These are phyloP conservation scores for Drosera spatulata DNA, from an alignment of 179 eudicot genomes.

Conservation along the genomic window DNA sequence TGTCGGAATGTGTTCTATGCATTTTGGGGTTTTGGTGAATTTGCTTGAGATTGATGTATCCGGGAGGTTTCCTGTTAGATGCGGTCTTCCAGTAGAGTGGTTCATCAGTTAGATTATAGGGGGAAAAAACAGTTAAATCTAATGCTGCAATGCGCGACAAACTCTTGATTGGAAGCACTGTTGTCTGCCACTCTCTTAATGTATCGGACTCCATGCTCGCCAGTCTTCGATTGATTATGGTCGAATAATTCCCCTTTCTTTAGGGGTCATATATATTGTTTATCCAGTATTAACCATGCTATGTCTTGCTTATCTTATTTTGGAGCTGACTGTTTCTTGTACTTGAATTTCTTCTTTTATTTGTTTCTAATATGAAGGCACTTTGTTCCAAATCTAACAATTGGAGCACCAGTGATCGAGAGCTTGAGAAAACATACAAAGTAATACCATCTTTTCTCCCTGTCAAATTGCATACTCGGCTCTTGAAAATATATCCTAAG, in stretches of 20 bases:
- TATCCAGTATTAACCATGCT: neutral
- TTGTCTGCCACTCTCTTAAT: too few species aligned
- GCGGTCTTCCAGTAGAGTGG: too few species aligned
- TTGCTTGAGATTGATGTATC: too few species aligned
- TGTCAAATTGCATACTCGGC: neutral
- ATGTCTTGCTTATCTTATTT: too few species aligned
- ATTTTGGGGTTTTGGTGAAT: neutral
- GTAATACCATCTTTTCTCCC: constrained; percentile 28
- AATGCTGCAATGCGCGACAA: too few species aligned
- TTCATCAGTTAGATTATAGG: too few species aligned
- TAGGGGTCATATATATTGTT: neutral
- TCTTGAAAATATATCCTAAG: neutral
- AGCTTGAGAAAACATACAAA: constrained; percentile 84
- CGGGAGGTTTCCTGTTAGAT: too few species aligned
- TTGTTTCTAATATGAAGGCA: constrained; percentile 43
- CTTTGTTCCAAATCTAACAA: constrained; percentile 91
- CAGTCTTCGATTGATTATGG: too few species aligned
- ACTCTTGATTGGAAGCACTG: too few species aligned
- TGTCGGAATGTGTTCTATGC: constrained; percentile 1
- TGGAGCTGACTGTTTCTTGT: neutral
- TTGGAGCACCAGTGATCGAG: constrained; percentile 96
- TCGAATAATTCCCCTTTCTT: too few species aligned
- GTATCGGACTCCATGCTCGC: too few species aligned
- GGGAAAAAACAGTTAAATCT: too few species aligned
- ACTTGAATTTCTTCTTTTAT: constrained; percentile 5